Evolutionary conservation across 805 yeast genomes (phyloP), one percentile per base, ranked within the genome.

Genomic region (Wickerhamomyces bisporus): DNA sequence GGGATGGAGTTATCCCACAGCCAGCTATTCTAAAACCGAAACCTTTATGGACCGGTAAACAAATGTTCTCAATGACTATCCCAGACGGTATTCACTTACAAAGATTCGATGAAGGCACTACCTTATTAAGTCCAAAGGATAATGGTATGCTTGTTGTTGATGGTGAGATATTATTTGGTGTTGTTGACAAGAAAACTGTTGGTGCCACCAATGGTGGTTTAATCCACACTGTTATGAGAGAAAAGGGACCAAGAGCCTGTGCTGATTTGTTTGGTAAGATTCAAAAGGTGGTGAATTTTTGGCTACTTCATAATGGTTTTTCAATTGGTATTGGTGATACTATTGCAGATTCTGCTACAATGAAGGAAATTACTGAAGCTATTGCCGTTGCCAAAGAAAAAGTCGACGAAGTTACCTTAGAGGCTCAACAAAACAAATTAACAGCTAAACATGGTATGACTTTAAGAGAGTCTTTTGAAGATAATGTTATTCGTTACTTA

Each of bases 401-500:
- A 68, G 99, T 93, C 28, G 97, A 91, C 59, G 93, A 85, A 53
- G 91, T 91, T 38, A 91, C 93, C 43, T 66, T 76, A 50, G 95
- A 87, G 57, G 98, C 98, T 2, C 98, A 93, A 61, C 81, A 76
- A 32, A 91, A 93, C 57, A 71, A 73, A 43, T 70, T 93, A 50
- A 86, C 87, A 30, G 96, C 97, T 23, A 97, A 93, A 60, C 98
- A 97, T 23, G 99, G 99, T 83, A 93, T 93, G 99, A 93, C 99
- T 2, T 73, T 93, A 50, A 83, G 99, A 68, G 98, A 93, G 64
- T 88, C 98, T 15, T 93, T 93, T 55, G 99, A 93, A 69, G 96
- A 89, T 64, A 89, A 88, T 54, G 98, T 93, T 34, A 86, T 95
- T 32, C 84, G 95, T 64, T 87, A 85, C 50, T 75, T 93, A 54